phyloP scores from a whole-genome alignment of 2,329 filamentous ascomycete genomes.

The Botrytis hyacinthi region DNA sequence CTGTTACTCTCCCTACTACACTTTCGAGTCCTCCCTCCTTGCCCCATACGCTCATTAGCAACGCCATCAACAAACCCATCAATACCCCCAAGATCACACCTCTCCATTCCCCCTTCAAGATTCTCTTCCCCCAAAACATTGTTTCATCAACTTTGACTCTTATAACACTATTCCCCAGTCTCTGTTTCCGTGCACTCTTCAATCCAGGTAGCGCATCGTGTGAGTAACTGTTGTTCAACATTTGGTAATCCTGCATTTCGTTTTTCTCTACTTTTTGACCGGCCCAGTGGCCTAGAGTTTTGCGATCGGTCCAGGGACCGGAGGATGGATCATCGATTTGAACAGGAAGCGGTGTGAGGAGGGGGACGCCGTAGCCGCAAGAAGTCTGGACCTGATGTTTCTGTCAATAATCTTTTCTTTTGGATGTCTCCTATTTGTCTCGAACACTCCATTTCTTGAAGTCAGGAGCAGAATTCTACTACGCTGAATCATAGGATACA shows the following conservation, averaged over 20 bases:
- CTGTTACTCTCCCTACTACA: neutral
- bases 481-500: neutral
- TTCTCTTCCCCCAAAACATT: neutral
- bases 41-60: neutral
- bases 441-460: neutral
- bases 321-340: neutral
- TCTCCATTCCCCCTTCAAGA: slow-evolving; percentile 11
- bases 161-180: neutral
- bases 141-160: neutral
- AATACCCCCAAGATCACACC: neutral
- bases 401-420: neutral
- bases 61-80: neutral
- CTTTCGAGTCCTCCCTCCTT: neutral
- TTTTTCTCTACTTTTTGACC: neutral
- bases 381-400: slow-evolving; percentile 59
- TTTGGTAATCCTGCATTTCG: neutral
- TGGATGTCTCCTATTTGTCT: neutral
- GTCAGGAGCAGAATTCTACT: neutral
- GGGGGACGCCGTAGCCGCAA: slow-evolving; percentile 64
- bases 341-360: neutral
- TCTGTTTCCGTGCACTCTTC: neutral
- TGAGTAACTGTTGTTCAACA: slow-evolving; percentile 1
- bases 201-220: slow-evolving; percentile 2
- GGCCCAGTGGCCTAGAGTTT: neutral
- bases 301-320: slow-evolving; percentile 9